phyloP scores from a whole-genome alignment of 2,329 filamentous ascomycete species.

The Beauveria asiatica region DNA sequence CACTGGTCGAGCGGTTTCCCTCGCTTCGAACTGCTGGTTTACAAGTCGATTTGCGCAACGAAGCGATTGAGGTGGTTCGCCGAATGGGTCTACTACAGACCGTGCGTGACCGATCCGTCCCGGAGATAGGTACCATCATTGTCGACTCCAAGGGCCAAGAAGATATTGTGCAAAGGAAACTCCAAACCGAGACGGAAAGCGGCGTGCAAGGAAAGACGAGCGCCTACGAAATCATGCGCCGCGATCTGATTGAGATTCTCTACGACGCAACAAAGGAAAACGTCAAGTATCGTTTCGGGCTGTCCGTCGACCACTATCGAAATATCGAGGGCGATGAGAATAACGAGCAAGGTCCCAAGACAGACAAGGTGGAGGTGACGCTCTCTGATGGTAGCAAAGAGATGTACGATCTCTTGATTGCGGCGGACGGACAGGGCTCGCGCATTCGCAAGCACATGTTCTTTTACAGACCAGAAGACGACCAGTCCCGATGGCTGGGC shows the following conservation, averaged over 20 bases:
- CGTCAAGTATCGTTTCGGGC: slow-evolving; percentile 22
- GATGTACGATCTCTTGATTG: slow-evolving; percentile 43
- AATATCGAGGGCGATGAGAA: slow-evolving; percentile 17
- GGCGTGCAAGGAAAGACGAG: slow-evolving; percentile 36
- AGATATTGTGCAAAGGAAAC: background rate
- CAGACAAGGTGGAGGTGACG: slow-evolving; percentile 3
- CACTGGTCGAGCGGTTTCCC: slow-evolving; percentile 29
- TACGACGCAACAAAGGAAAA: slow-evolving; percentile 30
- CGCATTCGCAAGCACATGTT: slow-evolving; percentile 13
- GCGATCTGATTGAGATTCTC: slow-evolving; percentile 42
- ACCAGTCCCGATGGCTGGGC: slow-evolving; percentile 4
- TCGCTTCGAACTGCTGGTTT: slow-evolving; percentile 28
- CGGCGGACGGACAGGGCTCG: slow-evolving; percentile 39
- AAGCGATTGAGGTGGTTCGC: slow-evolving; percentile 28
- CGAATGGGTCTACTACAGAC: slow-evolving; percentile 28
- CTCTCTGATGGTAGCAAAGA: slow-evolving; percentile 36
- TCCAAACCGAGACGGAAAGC: slow-evolving; percentile 30
- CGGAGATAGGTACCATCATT: slow-evolving; percentile 39
- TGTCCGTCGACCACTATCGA: slow-evolving; percentile 20
- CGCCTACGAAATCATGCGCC: slow-evolving; percentile 51
- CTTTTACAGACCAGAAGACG: slow-evolving; percentile 3
- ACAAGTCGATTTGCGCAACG: slow-evolving; percentile 34
- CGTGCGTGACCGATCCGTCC: slow-evolving; percentile 29
- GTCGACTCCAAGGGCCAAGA: slow-evolving; percentile 30
- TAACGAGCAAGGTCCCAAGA: slow-evolving; percentile 21